These are phyloP conservation scores for Cenchrus fungigraminus DNA, from an alignment of 176 grass and related monocot genomes.

Conservation along the genomic window DNA sequence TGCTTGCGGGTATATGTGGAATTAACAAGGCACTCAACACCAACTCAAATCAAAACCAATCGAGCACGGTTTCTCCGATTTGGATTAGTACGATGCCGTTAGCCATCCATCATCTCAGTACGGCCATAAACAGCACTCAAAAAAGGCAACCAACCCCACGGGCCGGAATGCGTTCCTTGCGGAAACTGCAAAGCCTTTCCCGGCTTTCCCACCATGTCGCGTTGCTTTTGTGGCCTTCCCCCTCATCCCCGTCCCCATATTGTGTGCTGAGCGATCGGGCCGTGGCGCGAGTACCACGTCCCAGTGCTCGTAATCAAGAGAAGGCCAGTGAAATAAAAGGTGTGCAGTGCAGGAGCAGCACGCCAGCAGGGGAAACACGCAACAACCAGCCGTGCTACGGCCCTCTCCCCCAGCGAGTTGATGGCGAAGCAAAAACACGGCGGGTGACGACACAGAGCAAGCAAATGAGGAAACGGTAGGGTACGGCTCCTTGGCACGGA, in stretches of 20 bases:
- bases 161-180: neutral
- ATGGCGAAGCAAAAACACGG: neutral
- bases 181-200: neutral
- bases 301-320: neutral
- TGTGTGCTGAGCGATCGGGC: neutral
- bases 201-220: neutral
- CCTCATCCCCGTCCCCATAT: too few relatives aligned
- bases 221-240: neutral
- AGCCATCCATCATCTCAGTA: neutral
- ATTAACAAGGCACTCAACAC: neutral
- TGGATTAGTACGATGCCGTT: neutral
- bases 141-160: neutral
- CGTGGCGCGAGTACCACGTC: neutral
- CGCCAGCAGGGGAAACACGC: neutral
- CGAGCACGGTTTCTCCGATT: neutral
- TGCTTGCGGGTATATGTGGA: too few relatives aligned
- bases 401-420: neutral
- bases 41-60: neutral
- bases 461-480: too few relatives aligned
- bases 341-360: neutral
- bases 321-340: neutral
- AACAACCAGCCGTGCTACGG: constrained; percentile 30
- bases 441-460: too few relatives aligned
- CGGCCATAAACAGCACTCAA: neutral
- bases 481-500: neutral